Base-by-base conservation (phyloP, 257 asterid species). In the Solanum pinnatisectum region DNA sequence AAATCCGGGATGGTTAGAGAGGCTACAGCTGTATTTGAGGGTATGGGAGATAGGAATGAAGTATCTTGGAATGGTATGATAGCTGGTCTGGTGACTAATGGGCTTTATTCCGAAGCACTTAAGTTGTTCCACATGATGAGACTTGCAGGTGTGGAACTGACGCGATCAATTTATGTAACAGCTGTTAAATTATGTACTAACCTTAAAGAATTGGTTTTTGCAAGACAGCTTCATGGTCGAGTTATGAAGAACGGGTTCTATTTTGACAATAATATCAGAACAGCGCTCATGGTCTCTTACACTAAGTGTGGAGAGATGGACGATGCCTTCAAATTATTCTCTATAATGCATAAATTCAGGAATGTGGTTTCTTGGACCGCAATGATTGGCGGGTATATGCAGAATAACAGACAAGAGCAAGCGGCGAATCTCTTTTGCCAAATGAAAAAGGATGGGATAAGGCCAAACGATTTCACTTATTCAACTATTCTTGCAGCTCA, bases 31-130 rank as follows among this genome's bases (percentile, higher is more conserved):
- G 94, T 93, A 60, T 96, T 96, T 91, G 90, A 90, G 70, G 88
- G 90, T 63, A 91, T 93, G 77, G 93, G 90, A 67, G 90, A 84
- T 85, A 91, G 89, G 86, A 95, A 93, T 88, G 89, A 93, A 52
- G 95, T 95, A 81, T 96, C 99, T 67, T 97, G 98, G 99, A 97
- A 96, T 88, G 96, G 96, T 88, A 93, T 97, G 98, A 94, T 97
- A 87, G 90, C 97, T 59, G 98, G 98, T 87, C 94, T 97, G 85
- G 89, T 94, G 60, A 86, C 87, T 10, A 96, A 94, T 18, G 96
- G 98, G 33, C 94, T 91, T 88, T 92, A 93, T 39, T 76, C 89
- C 59, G 95, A 94, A 90, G 98, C 98, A 81, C 91, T 97, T 63
- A 91, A 92, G 85, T 10, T 94, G 91, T 94, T 96, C 88, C 74